A percentile compares a stretch with the other conserved stretches of the same genome.
Evolutionary conservation across 495 filamentous ascomycete genomes (phyloP).

Genomic region (Collariella sp.): DNA sequence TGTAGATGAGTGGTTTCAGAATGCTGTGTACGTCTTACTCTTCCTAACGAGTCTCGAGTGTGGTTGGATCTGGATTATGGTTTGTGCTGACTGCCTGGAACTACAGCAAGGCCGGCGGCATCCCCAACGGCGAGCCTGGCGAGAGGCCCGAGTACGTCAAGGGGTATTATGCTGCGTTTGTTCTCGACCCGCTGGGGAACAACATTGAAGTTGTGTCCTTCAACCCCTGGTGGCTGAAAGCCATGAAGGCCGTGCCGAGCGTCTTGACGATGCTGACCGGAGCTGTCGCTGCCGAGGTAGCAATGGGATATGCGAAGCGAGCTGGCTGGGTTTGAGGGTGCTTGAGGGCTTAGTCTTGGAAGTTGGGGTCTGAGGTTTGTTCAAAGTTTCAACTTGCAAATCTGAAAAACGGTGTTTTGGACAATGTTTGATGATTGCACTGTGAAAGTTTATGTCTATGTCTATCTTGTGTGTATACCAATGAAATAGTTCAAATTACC

Average conservation of each 20-base stretch:
- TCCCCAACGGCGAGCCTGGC: constrained; percentile 40
- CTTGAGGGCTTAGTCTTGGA: too few species aligned
- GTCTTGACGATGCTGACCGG: background rate
- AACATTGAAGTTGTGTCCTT: constrained; percentile 14
- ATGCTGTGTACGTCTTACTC: constrained; percentile 22
- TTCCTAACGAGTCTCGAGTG: background rate
- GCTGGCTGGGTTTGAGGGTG: background rate
- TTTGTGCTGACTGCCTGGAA: background rate
- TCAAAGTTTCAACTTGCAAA: too few species aligned
- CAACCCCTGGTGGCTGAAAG: constrained; percentile 9
- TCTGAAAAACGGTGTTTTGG: background rate
- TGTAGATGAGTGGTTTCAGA: constrained; percentile 24
- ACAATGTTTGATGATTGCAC: background rate
- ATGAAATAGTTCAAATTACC: too few species aligned
- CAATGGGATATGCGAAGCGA: background rate
- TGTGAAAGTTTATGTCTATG: too few species aligned
- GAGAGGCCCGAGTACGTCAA: constrained; percentile 30
- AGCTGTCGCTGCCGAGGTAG: background rate
- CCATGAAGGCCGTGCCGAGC: constrained; percentile 2
- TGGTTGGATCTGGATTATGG: too few species aligned
- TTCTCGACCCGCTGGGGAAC: constrained; percentile 17
- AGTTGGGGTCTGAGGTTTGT: background rate
- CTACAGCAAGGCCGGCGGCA: constrained; percentile 37
- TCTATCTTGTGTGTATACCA: too few species aligned
- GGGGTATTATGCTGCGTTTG: constrained; percentile 43